Conservation (phyloP, 1,139 yeast species). For the Pichia sp. region DNA sequence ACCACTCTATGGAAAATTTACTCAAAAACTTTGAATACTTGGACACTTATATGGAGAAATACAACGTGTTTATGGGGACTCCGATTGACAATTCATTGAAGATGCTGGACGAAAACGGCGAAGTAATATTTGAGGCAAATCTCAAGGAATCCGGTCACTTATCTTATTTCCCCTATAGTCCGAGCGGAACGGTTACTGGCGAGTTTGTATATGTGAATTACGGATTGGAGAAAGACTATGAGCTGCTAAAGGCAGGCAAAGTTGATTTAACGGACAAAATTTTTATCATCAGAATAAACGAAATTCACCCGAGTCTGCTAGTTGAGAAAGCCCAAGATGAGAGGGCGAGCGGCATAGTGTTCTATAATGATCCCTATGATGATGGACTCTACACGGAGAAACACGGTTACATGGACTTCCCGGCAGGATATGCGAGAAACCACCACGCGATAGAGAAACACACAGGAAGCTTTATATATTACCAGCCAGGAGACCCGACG, state of each 20-base stretch:
- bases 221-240: constrained; percentile 34
- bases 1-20: constrained; percentile 34
- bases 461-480: constrained; percentile 54
- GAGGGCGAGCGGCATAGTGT: constrained; percentile 34
- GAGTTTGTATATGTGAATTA: constrained; percentile 34
- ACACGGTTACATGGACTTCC: constrained; percentile 41
- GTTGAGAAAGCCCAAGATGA: constrained; percentile 32
- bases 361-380: constrained; percentile 41
- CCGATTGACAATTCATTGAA: constrained; percentile 48
- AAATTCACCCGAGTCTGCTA: constrained; percentile 32
- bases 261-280: constrained; percentile 30
- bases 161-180: constrained; percentile 36
- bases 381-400: constrained; percentile 39
- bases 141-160: constrained; percentile 51
- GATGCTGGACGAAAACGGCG: constrained; percentile 35
- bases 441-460: constrained; percentile 48
- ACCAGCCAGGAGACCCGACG: constrained; percentile 71
- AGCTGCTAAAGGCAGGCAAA: constrained; percentile 20
- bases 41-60: constrained; percentile 49
- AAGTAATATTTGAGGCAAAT: constrained; percentile 35
- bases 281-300: constrained; percentile 32
- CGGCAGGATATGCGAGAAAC: constrained; percentile 46
- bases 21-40: constrained; percentile 20
- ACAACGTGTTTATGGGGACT: constrained; percentile 52
- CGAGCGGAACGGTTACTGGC: constrained; percentile 33